Evolutionary conservation across 257 asterid genomes (phyloP).

Genomic region (Buddleja alternifolia): DNA sequence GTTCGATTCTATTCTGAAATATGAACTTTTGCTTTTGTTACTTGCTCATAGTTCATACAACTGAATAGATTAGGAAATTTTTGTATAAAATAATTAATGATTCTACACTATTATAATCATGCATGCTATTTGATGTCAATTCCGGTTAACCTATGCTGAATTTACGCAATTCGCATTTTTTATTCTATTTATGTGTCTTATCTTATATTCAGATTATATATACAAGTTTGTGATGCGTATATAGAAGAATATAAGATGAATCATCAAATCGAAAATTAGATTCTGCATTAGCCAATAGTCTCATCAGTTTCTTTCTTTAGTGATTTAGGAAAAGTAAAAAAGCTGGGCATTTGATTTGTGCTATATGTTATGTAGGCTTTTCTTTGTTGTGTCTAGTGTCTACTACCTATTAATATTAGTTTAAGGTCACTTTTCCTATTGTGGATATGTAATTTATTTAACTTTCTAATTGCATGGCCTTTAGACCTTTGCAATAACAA

Average conservation of each 20-base stretch:
- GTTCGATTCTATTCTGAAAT: constrained; percentile 69
- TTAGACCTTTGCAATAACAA: not conserved
- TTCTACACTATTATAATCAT: not conserved
- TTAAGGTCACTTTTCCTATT: not conserved
- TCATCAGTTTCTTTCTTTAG: no score
- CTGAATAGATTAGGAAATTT: not conserved
- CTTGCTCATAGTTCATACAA: not conserved
- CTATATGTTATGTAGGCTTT: not conserved
- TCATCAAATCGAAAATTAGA: no score
- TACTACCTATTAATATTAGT: not conserved
- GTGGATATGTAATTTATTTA: not conserved
- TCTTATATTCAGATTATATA: no score
- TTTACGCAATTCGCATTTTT: no score
- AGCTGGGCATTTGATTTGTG: not conserved
- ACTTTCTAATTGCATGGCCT: constrained; percentile 3
- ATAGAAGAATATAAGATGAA: no score
- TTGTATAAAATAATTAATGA: not conserved
- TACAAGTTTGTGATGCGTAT: no score
- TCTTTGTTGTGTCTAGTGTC: not conserved
- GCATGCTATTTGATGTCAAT: not conserved
- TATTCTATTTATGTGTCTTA: no score
- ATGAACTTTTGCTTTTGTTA: constrained; percentile 32
- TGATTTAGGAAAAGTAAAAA: not conserved
- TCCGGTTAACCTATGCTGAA: no score
- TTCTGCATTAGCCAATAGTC: no score